Evolutionary conservation across 192 early-diverging fungal genomes (phyloP).

Genomic region (Coemansia sp.): DNA sequence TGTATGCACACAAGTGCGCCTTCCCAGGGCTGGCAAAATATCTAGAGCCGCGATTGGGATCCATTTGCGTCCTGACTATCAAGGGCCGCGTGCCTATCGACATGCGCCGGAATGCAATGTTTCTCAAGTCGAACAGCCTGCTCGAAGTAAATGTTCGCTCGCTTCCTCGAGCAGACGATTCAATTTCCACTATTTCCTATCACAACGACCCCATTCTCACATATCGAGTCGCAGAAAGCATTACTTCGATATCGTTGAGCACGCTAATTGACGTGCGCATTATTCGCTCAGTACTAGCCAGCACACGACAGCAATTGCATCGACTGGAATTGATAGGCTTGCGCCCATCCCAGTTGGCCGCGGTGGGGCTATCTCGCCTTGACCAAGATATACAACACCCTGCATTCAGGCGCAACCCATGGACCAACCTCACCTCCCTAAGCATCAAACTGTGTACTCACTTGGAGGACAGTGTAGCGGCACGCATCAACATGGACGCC

Average conservation of each 20-base stretch:
- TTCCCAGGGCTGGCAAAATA: conserved; percentile 50
- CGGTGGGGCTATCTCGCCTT: conserved; percentile 16
- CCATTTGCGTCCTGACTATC: conserved; percentile 29
- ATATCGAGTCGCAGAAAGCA: background rate
- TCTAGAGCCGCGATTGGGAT: conserved; percentile 40
- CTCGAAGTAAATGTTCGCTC: conserved; percentile 33
- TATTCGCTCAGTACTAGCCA: conserved; percentile 22
- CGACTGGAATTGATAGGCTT: conserved; percentile 34
- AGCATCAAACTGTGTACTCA: conserved; percentile 15
- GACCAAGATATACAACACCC: background rate
- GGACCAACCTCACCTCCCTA: conserved; percentile 13
- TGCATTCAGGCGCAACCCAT: background rate
- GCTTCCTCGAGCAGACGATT: conserved; percentile 32
- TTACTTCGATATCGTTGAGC: conserved; percentile 30
- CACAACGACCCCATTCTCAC: conserved; percentile 33
- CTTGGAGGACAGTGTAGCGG: background rate
- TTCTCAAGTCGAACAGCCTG: conserved; percentile 21
- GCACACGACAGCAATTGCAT: conserved; percentile 7
- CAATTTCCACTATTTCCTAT: conserved; percentile 26
- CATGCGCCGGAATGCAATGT: conserved; percentile 42
- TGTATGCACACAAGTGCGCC: conserved; percentile 51
- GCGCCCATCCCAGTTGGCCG: conserved; percentile 23
- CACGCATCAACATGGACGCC: conserved; percentile 19
- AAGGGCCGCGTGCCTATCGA: conserved; percentile 48
- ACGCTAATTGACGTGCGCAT: conserved; percentile 44